A percentile compares a stretch with the other conserved stretches of the same genome.
phyloP scores from a whole-genome alignment of 2,329 filamentous ascomycete genomes.

The Phaeosphaeriaceae sp. region DNA sequence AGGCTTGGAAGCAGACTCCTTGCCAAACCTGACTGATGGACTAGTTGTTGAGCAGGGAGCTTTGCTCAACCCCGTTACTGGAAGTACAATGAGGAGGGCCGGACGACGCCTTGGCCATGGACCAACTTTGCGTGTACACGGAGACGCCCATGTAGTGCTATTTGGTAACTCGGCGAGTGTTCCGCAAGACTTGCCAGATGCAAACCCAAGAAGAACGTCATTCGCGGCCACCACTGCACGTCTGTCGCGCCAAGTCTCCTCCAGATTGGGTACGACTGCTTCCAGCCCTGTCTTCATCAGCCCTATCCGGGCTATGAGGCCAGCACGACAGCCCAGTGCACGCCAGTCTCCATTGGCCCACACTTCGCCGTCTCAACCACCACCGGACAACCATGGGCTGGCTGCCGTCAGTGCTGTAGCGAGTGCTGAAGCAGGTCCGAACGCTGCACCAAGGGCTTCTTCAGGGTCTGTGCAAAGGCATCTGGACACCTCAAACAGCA shows the following conservation, averaged over 20 bases:
- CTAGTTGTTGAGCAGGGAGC: neutral
- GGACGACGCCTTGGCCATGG: neutral
- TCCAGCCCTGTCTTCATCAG: conserved; percentile 1
- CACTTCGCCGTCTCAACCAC: neutral
- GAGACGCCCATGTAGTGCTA: neutral
- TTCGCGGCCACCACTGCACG: neutral
- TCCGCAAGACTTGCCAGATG: neutral
- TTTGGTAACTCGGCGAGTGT: neutral
- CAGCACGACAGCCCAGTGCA: conserved; percentile 18
- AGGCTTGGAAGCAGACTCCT: neutral
- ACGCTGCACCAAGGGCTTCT: neutral
- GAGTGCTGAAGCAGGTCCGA: neutral
- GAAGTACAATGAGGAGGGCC: neutral
- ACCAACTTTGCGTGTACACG: neutral
- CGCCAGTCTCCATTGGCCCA: conserved; percentile 1
- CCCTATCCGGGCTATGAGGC: conserved; percentile 34
- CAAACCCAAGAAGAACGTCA: neutral
- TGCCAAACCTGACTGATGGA: neutral
- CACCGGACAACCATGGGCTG: neutral
- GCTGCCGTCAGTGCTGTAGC: neutral
- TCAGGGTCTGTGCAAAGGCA: neutral
- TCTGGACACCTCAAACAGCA: neutral
- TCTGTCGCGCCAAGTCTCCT: neutral
- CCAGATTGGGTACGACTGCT: neutral
- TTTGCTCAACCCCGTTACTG: neutral